Base-by-base conservation (phyloP, 345 rosid species). In the Cardamine resedifolia region DNA sequence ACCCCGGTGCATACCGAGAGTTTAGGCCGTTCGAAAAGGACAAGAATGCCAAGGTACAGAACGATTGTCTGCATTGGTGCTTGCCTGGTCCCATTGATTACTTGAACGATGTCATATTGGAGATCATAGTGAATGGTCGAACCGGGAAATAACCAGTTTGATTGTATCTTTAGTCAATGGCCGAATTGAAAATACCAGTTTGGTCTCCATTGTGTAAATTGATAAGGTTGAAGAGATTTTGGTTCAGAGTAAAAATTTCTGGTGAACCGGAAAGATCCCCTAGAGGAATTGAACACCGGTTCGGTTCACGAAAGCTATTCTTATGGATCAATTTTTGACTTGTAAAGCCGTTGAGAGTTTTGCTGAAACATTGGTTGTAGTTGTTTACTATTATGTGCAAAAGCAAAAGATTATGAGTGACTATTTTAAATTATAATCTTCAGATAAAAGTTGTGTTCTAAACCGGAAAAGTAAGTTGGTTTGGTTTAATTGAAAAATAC, bases 1-100 rank as follows among this genome's bases (percentile, higher is more conserved):
- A 96, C 61, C 98, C 99, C 0, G 99, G 98, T 66, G 82, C 98
- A 1, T 96, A 90, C 76, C 70, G 98, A 36, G 75, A 86, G 79
- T 84, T 82, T 38, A 75, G 85, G 16, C 97, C 97, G n/a, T 90
- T 83, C 64, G 89, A 90, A 0, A 64, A 82, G 76, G 88, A 84
- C 65, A 81, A 80, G 77, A 85, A 84, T 15, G 89, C 86, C 2
- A 82, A 33, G 16, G 94, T 90, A 50, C 99, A 87, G 90, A 90
- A 90, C 45, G 99, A 96, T 75, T 96, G 98, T 71, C 70, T 96
- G 68, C 99, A 92, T 71, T 96, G 99, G 98, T 96, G 99, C 84
- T 80, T 96, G 68, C 99, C 99, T 2, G 99, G 99, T 50, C 97
- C 99, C 4, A 85, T 92, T 2, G 99, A 96, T 78, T 52, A 76